A percentile compares a stretch with the other conserved stretches of the same genome.
Evolutionary conservation across 1,284 basidiomycete genomes (phyloP).

Genomic region (Marasmius oreades): DNA sequence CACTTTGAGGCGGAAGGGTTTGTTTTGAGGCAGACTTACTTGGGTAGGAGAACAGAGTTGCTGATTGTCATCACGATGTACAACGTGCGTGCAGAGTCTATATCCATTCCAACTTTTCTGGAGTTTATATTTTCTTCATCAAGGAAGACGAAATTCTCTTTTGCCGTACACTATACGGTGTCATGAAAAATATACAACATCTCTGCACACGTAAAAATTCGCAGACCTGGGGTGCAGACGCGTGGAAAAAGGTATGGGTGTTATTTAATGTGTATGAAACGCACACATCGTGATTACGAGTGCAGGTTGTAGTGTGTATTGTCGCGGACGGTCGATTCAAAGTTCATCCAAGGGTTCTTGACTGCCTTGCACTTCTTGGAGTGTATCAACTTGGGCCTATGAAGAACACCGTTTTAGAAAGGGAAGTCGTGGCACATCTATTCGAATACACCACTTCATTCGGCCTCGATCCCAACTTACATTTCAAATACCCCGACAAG

Average conservation of each 20-base stretch:
- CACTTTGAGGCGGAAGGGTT: conserved; percentile 84
- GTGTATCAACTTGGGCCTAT: conserved; percentile 82
- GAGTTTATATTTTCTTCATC: conserved; percentile 9
- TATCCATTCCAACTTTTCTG: neutral
- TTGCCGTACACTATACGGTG: conserved; percentile 92
- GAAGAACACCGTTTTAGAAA: conserved; percentile 87
- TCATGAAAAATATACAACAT: conserved; percentile 91
- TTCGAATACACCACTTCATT: conserved; percentile 97
- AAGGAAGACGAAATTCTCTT: conserved; percentile 95
- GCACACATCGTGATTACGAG: neutral
- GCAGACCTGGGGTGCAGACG: conserved; percentile 92
- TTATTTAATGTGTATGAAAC: neutral
- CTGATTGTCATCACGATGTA: conserved; percentile 98
- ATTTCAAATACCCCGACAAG: conserved; percentile 94
- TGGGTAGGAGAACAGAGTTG: conserved; percentile 82
- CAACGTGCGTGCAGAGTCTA: conserved; percentile 53
- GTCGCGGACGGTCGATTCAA: conserved; percentile 93
- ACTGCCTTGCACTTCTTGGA: conserved; percentile 81
- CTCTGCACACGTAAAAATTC: conserved; percentile 92
- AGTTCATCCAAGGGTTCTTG: conserved; percentile 90
- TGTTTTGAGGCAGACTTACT: conserved; percentile 82
- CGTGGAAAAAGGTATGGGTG: conserved; percentile 86
- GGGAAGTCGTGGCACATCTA: conserved; percentile 88
- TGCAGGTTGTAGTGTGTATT: conserved; percentile 89
- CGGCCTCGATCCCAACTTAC: conserved; percentile 82